A percentile compares a stretch with the other conserved stretches of the same genome.
Conservation (phyloP, 164 flowering plant genomes). For the Vitis amurensis region DNA sequence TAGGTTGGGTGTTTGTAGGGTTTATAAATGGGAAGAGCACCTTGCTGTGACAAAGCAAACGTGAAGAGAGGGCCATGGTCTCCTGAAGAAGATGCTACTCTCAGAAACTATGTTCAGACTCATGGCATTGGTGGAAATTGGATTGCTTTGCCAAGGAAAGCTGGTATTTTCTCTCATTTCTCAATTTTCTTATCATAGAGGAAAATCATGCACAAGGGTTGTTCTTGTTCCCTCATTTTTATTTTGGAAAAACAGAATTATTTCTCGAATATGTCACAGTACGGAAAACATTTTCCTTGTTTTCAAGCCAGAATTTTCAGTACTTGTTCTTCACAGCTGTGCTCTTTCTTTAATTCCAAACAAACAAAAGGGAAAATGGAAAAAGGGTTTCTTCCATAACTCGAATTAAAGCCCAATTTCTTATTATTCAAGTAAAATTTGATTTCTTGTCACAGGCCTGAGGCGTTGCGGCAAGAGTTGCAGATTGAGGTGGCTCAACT, state of each 20-base stretch:
- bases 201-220: not conserved
- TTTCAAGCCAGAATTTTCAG: no score
- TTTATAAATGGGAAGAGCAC: conserved; percentile 37
- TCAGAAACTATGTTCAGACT: conserved; percentile 27
- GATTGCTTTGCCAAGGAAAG: conserved; percentile 42
- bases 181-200: not conserved
- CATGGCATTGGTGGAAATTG: conserved; percentile 44
- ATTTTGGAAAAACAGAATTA: no score
- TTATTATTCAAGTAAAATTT: not conserved
- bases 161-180: conserved; percentile 24
- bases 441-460: conserved; percentile 17
- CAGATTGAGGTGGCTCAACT: conserved; percentile 38
- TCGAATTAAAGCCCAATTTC: not conserved
- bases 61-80: conserved; percentile 57
- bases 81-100: conserved; percentile 45
- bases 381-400: no score
- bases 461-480: conserved; percentile 42
- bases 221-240: no score
- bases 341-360: no score
- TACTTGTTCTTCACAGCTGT: no score
- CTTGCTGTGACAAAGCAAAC: conserved; percentile 44
- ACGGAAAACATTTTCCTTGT: no score
- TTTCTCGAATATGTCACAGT: no score
- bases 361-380: no score
- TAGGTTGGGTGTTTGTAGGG: not conserved